phyloP scores from a whole-genome alignment of 1,139 yeast genomes.

The Spathaspora sp. region DNA sequence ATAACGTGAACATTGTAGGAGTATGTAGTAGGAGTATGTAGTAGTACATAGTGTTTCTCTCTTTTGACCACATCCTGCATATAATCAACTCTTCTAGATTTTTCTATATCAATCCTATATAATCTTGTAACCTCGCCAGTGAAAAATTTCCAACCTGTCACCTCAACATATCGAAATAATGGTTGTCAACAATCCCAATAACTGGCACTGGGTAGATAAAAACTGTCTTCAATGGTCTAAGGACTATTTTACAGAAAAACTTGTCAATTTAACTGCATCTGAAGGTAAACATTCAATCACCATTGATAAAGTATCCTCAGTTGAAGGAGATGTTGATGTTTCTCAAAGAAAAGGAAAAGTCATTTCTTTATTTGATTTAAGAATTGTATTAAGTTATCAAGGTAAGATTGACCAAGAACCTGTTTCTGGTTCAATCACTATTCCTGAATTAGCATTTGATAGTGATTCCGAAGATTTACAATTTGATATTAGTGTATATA shows the following conservation, averaged over 20 bases:
- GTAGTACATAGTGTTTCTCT: neutral
- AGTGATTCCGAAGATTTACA: slow-evolving; percentile 82
- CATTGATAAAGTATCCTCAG: slow-evolving; percentile 58
- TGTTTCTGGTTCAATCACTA: slow-evolving; percentile 66
- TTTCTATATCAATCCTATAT: slow-evolving; percentile 9
- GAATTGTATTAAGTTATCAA: slow-evolving; percentile 57
- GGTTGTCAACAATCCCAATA: slow-evolving; percentile 53
- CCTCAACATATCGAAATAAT: slow-evolving; percentile 18
- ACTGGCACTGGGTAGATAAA: slow-evolving; percentile 98
- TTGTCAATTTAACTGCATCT: slow-evolving; percentile 50
- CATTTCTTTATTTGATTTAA: slow-evolving; percentile 83
- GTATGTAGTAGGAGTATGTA: too few relatives aligned
- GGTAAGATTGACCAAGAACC: slow-evolving; percentile 45
- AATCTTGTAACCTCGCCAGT: neutral
- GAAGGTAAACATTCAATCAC: slow-evolving; percentile 37
- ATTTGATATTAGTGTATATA: slow-evolving; percentile 69
- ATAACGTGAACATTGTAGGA: too few relatives aligned
- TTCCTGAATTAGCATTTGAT: slow-evolving; percentile 97
- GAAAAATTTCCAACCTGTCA: neutral
- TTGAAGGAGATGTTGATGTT: slow-evolving; percentile 96
- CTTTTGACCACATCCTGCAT: slow-evolving; percentile 1
- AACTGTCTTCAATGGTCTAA: slow-evolving; percentile 92
- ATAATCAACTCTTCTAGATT: slow-evolving; percentile 15
- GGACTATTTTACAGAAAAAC: slow-evolving; percentile 63
- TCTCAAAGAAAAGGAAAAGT: slow-evolving; percentile 97